Percentiles rank a stretch among this genome's conserved stretches.
These are phyloP conservation scores for Tephrocybe sp. DNA, from an alignment of 768 basidiomycete species.

Conservation along the genomic window DNA sequence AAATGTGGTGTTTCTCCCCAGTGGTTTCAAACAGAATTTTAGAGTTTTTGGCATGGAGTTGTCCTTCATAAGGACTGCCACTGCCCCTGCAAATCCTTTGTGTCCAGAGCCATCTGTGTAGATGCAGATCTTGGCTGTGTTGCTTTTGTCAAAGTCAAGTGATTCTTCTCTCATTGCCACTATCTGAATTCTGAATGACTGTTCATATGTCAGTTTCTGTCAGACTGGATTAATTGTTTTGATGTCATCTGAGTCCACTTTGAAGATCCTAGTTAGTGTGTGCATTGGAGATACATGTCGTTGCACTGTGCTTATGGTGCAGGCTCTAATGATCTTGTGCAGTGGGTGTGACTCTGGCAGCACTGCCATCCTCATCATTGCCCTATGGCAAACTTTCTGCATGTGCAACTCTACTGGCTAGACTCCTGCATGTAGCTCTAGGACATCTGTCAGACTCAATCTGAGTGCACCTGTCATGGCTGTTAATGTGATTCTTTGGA, in stretches of 20 bases:
- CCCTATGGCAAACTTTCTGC: too few species aligned
- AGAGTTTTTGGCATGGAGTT: slow-evolving; percentile 4
- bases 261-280: slow-evolving; percentile 1
- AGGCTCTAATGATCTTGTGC: background rate
- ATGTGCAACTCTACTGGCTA: slow-evolving; percentile 8
- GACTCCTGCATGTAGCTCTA: slow-evolving; percentile 6
- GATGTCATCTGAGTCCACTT: slow-evolving; percentile 7
- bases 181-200: slow-evolving; percentile 1
- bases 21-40: slow-evolving; percentile 18
- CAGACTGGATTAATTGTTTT: slow-evolving; percentile 12
- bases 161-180: slow-evolving; percentile 3
- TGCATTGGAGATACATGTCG: slow-evolving; percentile 14
- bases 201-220: background rate
- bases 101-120: slow-evolving; percentile 19
- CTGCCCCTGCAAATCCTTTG: slow-evolving; percentile 7
- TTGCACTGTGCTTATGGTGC: slow-evolving; percentile 2
- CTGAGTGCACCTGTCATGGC: slow-evolving; percentile 13
- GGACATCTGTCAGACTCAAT: slow-evolving; percentile 5
- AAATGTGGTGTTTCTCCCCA: too few species aligned
- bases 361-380: too few species aligned
- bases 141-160: background rate
- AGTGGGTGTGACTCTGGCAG: slow-evolving; percentile 16
- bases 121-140: slow-evolving; percentile 7
- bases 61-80: slow-evolving; percentile 11
- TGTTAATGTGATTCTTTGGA: slow-evolving; percentile 6